Evolutionary conservation across 495 filamentous ascomycete genomes (phyloP), one percentile per base, ranked within the genome.

Genomic region (Xylaria venustula): DNA sequence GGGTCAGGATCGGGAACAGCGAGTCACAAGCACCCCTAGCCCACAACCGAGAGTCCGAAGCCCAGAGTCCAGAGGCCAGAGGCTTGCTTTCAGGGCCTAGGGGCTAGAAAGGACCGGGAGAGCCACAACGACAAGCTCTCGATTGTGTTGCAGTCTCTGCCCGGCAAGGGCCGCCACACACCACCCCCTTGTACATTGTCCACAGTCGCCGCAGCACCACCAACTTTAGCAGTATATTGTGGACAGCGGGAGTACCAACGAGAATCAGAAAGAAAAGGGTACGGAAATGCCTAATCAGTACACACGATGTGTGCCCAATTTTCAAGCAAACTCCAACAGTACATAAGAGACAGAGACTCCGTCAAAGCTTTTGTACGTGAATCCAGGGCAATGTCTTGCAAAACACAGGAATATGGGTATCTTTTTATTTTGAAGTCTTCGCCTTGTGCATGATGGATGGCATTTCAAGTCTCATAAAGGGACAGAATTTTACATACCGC

Each of bases 1-100:
- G 67, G 66, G 70, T 68, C 64, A 75, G 71, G 65, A 76, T 75
- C 74, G 75, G 77, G 70, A 76, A 64, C 65, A 67, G 62, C 58
- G 63, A 66, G 72, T 68, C 66, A 68, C 65, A 68, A 64, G 67
- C 62, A 66, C 51, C 58, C 64, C 61, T 61, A 57, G 48, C 26
- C 47, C 50, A 54, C 50, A 22, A 48, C 12, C 49, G 22, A 32
- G 47, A 45, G 30, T 48, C 41, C 58, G 40, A 22, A 61, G 34
- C 41, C 41, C 58, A 54, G 30, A 61, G 34, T 48, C 41, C 50
- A 54, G 20, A 54, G 44, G 28, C 41, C 41, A 46, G 47, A 20
- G 15, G 17, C 22, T 3, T 8, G 37, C 37, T 3, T 25, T 40
- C 17, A 46, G 44, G 37, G 58, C 15, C 20, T 32, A 6, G 52